Percentiles rank a stretch among this genome's conserved stretches.
phyloP scores from a whole-genome alignment of 345 rosid species.

The Draba incana region DNA sequence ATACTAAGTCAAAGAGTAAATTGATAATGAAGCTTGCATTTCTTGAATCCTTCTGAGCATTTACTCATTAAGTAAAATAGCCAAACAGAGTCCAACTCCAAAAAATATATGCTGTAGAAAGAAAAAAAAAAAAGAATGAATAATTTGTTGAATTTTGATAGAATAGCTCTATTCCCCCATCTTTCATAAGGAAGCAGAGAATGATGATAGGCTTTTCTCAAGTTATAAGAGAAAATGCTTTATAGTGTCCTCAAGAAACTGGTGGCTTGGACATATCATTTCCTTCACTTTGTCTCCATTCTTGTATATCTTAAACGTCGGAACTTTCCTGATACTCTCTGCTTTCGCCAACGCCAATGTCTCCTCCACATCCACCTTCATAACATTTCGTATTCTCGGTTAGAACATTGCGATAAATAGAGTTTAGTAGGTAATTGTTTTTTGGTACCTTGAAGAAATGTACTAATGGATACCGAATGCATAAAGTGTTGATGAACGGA shows the following conservation, averaged over 20 bases:
- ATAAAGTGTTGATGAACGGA: constrained; percentile 41
- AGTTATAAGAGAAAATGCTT: constrained; percentile 55
- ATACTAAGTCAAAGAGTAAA: background rate
- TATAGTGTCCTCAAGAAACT: constrained; percentile 68
- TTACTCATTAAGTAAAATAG: constrained; percentile 20
- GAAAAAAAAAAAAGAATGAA: constrained; percentile 33
- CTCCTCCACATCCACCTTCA: constrained; percentile 78
- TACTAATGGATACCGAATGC: constrained; percentile 43
- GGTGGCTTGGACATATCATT: constrained; percentile 72
- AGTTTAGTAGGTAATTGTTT: constrained; percentile 1
- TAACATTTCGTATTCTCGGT: constrained; percentile 5
- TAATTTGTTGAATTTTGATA: constrained; percentile 35
- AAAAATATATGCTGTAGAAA: constrained; percentile 1
- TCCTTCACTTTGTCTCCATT: constrained; percentile 74
- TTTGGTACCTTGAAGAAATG: constrained; percentile 40
- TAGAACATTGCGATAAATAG: constrained; percentile 35
- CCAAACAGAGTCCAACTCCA: constrained; percentile 27
- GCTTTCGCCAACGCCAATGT: constrained; percentile 58
- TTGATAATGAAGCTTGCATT: constrained; percentile 29
- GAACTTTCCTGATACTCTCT: constrained; percentile 69
- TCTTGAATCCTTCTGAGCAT: constrained; percentile 31
- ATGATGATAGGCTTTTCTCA: constrained; percentile 23
- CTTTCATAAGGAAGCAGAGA: constrained; percentile 28
- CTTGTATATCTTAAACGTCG: constrained; percentile 80
- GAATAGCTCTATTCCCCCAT: constrained; percentile 27